Percentiles rank a stretch among this genome's conserved stretches.
Evolutionary conservation across 31 red algal species (phyloP).

Genomic region (Asparagopsis taxiformis): DNA sequence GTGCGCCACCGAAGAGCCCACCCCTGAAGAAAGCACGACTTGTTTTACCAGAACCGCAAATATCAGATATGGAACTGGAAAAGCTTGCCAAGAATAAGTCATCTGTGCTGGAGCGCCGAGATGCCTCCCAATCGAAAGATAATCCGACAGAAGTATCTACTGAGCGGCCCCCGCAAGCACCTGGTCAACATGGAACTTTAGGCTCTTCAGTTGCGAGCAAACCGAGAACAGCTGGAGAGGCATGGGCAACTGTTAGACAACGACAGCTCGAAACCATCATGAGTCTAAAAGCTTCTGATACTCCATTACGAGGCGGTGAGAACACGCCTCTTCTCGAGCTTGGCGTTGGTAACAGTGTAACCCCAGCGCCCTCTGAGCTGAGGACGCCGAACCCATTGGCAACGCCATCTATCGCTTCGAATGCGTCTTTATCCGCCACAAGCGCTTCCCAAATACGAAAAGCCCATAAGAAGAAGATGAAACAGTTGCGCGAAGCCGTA

Average conservation of each 20-base stretch:
- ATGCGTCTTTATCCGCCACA: slow-evolving; percentile 13
- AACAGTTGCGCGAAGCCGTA: not conserved
- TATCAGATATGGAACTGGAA: slow-evolving; percentile 40
- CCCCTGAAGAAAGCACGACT: slow-evolving; percentile 27
- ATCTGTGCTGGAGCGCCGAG: too few species aligned
- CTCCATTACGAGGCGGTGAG: slow-evolving; percentile 40
- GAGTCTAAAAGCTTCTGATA: slow-evolving; percentile 23
- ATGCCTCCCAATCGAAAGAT: too few species aligned
- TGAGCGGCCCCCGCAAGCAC: not conserved
- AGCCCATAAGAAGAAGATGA: not conserved
- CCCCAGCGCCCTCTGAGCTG: slow-evolving; percentile 18
- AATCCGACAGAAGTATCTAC: too few species aligned
- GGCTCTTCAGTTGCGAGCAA: not conserved
- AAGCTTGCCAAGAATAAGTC: slow-evolving; percentile 43
- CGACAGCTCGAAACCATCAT: slow-evolving; percentile 25
- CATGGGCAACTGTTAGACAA: slow-evolving; percentile 40
- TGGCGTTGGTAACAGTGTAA: slow-evolving; percentile 27
- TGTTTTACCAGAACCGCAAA: slow-evolving; percentile 26
- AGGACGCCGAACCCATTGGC: slow-evolving; percentile 42
- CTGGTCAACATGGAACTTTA: not conserved
- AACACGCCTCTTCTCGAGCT: slow-evolving; percentile 32
- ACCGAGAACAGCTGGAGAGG: slow-evolving; percentile 1
- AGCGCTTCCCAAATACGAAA: not conserved
- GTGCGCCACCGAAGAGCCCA: slow-evolving; percentile 23
- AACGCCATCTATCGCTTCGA: slow-evolving; percentile 28